These are phyloP conservation scores for Malus fusca DNA, from an alignment of 306 rosid genomes.

Conservation along the genomic window DNA sequence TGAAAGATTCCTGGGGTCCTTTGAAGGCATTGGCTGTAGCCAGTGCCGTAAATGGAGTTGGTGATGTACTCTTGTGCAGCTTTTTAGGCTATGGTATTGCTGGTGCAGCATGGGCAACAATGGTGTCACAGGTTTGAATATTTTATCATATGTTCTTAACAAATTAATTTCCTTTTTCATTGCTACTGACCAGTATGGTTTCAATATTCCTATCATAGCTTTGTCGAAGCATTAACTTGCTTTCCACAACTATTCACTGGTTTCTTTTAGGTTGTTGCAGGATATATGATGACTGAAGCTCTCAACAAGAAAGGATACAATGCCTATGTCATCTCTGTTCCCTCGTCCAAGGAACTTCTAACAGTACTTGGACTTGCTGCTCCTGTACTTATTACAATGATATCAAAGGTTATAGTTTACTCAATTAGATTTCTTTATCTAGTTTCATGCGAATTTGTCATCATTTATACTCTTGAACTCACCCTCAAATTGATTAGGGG, in stretches of 20 bases:
- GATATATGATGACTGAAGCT: conserved; percentile 71
- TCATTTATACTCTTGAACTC: background rate
- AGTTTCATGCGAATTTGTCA: conserved; percentile 1
- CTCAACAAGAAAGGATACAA: conserved; percentile 69
- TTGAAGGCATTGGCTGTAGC: conserved; percentile 68
- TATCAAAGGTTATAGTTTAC: conserved; percentile 61
- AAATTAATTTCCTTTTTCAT: conserved; percentile 3
- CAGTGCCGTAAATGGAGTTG: conserved; percentile 50
- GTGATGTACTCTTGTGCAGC: conserved; percentile 57
- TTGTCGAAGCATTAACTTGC: background rate
- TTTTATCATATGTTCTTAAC: background rate
- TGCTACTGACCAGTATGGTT: background rate
- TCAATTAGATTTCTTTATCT: conserved; percentile 2
- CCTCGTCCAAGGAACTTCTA: conserved; percentile 56
- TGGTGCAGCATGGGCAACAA: conserved; percentile 88
- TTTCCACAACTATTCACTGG: conserved; percentile 6
- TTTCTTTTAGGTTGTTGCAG: conserved; percentile 65
- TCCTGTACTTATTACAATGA: conserved; percentile 68
- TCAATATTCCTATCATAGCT: no score
- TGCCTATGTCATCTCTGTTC: conserved; percentile 57
- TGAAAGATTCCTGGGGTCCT: conserved; percentile 95
- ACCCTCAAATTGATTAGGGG: background rate
- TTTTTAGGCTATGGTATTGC: conserved; percentile 55
- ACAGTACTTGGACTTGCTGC: conserved; percentile 61
- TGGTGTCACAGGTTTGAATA: conserved; percentile 51